Evolutionary conservation across 768 basidiomycete genomes (phyloP).

Genomic region (Polyporus arcularius): DNA sequence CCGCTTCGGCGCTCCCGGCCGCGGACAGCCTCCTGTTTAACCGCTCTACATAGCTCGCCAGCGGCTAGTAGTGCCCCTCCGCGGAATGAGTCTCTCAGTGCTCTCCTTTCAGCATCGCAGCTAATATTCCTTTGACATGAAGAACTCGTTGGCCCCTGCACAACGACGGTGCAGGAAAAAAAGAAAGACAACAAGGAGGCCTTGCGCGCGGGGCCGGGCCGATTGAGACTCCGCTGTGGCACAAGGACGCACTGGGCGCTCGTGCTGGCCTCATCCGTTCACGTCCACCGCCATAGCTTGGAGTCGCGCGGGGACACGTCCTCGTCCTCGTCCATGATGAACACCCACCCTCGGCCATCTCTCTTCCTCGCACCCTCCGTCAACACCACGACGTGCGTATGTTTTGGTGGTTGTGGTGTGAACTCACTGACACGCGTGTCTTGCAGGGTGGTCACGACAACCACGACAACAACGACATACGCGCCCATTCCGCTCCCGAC

Average conservation of each 20-base stretch:
- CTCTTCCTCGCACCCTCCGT: slow-evolving; percentile 79
- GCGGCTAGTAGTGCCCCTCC: background rate
- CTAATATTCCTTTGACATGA: too few relatives aligned
- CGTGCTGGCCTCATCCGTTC: slow-evolving; percentile 18
- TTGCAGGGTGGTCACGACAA: slow-evolving; percentile 83
- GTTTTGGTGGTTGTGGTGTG: slow-evolving; percentile 2
- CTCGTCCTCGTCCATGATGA: slow-evolving; percentile 49
- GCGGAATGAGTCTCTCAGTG: too few relatives aligned
- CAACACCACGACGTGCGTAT: slow-evolving; percentile 78
- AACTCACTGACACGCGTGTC: slow-evolving; percentile 1
- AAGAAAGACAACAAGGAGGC: background rate
- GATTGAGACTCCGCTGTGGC: slow-evolving; percentile 23
- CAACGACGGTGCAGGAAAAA: background rate
- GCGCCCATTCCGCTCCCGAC: slow-evolving; percentile 83
- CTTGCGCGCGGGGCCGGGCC: background rate
- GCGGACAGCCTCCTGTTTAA: too few relatives aligned
- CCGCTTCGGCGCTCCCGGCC: too few relatives aligned
- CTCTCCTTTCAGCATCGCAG: too few relatives aligned
- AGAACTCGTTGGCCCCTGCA: background rate
- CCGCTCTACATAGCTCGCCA: too few relatives aligned
- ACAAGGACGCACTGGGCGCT: slow-evolving; percentile 9
- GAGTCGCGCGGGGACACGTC: slow-evolving; percentile 24
- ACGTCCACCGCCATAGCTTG: slow-evolving; percentile 20
- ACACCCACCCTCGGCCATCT: slow-evolving; percentile 61
- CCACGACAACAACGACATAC: slow-evolving; percentile 87